phyloP scores from a whole-genome alignment of 306 rosid genomes.

The Prunus fruticosa region DNA sequence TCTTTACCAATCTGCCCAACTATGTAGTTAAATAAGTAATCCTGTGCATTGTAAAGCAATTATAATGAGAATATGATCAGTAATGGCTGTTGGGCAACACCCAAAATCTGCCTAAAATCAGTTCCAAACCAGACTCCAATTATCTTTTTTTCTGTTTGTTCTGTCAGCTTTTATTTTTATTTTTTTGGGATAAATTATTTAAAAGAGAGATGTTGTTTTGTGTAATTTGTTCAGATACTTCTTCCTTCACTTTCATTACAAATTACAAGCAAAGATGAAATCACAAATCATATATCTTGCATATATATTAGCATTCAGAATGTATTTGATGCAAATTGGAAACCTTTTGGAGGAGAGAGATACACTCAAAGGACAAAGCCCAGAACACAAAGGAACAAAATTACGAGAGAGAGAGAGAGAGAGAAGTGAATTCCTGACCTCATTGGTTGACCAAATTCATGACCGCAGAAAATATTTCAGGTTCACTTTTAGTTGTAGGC shows the following conservation, averaged over 20 bases:
- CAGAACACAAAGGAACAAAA: neutral
- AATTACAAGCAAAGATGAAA: neutral
- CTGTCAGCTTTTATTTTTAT: no score
- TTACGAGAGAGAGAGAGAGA: neutral
- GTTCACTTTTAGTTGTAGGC: neutral
- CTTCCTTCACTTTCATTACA: neutral
- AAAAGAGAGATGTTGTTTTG: neutral
- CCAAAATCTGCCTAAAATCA: neutral
- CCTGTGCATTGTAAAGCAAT: neutral
- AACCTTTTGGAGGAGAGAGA: neutral
- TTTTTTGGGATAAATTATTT: neutral
- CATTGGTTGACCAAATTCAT: neutral
- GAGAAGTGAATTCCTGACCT: constrained; percentile 7
- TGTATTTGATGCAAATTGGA: neutral
- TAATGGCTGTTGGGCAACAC: neutral
- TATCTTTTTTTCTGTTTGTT: neutral
- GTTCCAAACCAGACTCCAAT: neutral
- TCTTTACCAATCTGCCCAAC: constrained; percentile 4
- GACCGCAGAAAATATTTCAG: no score
- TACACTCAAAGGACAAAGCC: neutral
- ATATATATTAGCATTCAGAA: neutral
- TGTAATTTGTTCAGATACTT: neutral
- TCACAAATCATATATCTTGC: neutral
- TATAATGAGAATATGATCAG: neutral
- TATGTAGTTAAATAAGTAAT: neutral